These are phyloP conservation scores for Chaetomiaceae sp. DNA, from an alignment of 2,329 filamentous ascomycete genomes.

Conservation along the genomic window DNA sequence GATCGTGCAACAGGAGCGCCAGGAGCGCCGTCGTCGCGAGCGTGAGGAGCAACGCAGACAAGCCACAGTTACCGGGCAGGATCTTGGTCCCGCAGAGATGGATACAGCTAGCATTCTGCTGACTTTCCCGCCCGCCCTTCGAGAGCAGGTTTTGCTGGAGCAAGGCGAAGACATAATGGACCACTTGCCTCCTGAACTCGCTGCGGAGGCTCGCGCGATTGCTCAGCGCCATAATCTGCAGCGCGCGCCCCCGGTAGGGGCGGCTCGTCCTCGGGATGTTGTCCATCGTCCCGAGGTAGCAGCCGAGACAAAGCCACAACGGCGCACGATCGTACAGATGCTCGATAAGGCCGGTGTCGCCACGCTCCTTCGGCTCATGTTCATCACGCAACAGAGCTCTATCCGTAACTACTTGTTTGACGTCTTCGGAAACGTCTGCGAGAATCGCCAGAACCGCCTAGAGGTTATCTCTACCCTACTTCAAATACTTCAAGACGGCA, in stretches of 20 bases:
- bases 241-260: slow-evolving; percentile 27
- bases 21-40: slow-evolving; percentile 82
- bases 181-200: slow-evolving; percentile 77
- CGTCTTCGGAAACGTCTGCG: slow-evolving; percentile 85
- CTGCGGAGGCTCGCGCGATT: slow-evolving; percentile 77
- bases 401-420: slow-evolving; percentile 79
- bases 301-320: slow-evolving; percentile 60
- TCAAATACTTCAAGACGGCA: slow-evolving; percentile 92
- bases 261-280: slow-evolving; percentile 16
- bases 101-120: slow-evolving; percentile 89
- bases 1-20: slow-evolving; percentile 83
- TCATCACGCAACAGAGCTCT: slow-evolving; percentile 86
- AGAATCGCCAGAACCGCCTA: slow-evolving; percentile 92
- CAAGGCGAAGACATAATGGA: slow-evolving; percentile 85
- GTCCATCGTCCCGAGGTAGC: slow-evolving; percentile 29
- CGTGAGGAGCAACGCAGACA: slow-evolving; percentile 75
- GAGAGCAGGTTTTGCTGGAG: slow-evolving; percentile 83
- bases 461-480: slow-evolving; percentile 91
- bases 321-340: slow-evolving; percentile 88
- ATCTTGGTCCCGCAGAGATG: slow-evolving; percentile 61
- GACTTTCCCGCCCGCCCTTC: slow-evolving; percentile 77
- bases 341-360: slow-evolving; percentile 93
- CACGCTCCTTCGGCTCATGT: slow-evolving; percentile 97
- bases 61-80: slow-evolving; percentile 52
- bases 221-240: slow-evolving; percentile 36